These are phyloP conservation scores for Fusarium pseudonygamai DNA, from an alignment of 2,329 filamentous ascomycete genomes.

Conservation along the genomic window DNA sequence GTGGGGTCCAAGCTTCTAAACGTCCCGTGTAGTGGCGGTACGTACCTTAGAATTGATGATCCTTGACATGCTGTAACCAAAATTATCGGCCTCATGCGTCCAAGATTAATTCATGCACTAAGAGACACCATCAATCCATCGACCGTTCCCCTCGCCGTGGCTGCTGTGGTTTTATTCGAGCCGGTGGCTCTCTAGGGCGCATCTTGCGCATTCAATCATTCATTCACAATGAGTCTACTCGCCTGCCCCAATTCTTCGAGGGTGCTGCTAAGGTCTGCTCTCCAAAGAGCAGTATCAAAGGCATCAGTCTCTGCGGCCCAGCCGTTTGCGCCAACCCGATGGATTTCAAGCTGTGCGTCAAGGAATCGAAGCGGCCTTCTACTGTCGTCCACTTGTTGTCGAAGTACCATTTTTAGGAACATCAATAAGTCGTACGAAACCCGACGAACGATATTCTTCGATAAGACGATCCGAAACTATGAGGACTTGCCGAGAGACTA, in stretches of 20 bases:
- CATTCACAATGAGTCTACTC: constrained; percentile 43
- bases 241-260: constrained; percentile 44
- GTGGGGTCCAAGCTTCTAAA: constrained; percentile 37
- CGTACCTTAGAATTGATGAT: constrained; percentile 26
- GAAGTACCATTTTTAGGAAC: constrained; percentile 16
- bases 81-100: constrained; percentile 34
- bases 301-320: constrained; percentile 24
- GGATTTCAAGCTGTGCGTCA: constrained; percentile 33
- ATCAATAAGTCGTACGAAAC: constrained; percentile 31
- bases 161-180: constrained; percentile 32
- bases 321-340: constrained; percentile 36
- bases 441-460: constrained; percentile 49
- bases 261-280: constrained; percentile 43
- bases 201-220: constrained; percentile 31
- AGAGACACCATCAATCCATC: constrained; percentile 34
- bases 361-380: constrained; percentile 7
- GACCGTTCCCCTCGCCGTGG: constrained; percentile 7
- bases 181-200: constrained; percentile 39
- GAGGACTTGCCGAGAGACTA: constrained; percentile 67
- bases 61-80: constrained; percentile 25
- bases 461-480: constrained; percentile 60
- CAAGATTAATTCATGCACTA: constrained; percentile 43
- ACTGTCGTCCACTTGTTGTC: constrained; percentile 13
- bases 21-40: constrained; percentile 21
- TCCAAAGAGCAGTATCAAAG: constrained; percentile 38